Conservation (phyloP, 768 basidiomycete genomes). For the Leucocoprinus leucothites region DNA sequence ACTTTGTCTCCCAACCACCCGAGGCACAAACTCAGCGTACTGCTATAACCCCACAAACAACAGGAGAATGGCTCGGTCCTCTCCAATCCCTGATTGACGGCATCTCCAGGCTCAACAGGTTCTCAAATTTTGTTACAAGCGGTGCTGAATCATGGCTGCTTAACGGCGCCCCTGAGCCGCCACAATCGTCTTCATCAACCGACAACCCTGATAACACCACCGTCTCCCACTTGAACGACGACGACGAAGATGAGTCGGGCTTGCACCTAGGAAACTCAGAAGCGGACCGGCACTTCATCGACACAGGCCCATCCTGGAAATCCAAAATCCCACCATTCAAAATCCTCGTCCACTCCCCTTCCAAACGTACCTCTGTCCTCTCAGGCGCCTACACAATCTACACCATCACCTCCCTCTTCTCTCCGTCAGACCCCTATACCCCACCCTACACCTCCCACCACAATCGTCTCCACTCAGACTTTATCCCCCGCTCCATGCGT, state of each 20-base stretch:
- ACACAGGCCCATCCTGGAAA: constrained; percentile 70
- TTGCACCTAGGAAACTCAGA: constrained; percentile 27
- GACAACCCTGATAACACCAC: neutral
- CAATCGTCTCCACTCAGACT: constrained; percentile 14
- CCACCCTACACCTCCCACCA: constrained; percentile 3
- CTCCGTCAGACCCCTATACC: constrained; percentile 13
- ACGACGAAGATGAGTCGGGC: neutral
- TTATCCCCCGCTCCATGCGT: constrained; percentile 11
- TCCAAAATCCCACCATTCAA: constrained; percentile 69
- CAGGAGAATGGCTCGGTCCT: constrained; percentile 59
- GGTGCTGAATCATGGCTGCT: constrained; percentile 83
- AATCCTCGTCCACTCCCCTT: constrained; percentile 72
- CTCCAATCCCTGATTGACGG: constrained; percentile 74
- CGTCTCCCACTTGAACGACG: neutral
- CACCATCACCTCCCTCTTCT: constrained; percentile 72
- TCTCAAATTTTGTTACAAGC: constrained; percentile 88
- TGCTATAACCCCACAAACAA: constrained; percentile 59
- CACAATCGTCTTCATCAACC: too few relatives aligned
- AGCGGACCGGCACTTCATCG: constrained; percentile 69
- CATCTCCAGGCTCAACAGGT: constrained; percentile 65
- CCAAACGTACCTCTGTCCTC: constrained; percentile 64
- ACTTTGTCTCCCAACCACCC: constrained; percentile 50
- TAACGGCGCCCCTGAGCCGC: constrained; percentile 46
- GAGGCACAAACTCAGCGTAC: constrained; percentile 17
- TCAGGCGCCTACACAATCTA: constrained; percentile 76